Percentiles rank a stretch among this genome's conserved stretches.
Conservation (phyloP, 768 basidiomycete species). For the Suillus variegatus region DNA sequence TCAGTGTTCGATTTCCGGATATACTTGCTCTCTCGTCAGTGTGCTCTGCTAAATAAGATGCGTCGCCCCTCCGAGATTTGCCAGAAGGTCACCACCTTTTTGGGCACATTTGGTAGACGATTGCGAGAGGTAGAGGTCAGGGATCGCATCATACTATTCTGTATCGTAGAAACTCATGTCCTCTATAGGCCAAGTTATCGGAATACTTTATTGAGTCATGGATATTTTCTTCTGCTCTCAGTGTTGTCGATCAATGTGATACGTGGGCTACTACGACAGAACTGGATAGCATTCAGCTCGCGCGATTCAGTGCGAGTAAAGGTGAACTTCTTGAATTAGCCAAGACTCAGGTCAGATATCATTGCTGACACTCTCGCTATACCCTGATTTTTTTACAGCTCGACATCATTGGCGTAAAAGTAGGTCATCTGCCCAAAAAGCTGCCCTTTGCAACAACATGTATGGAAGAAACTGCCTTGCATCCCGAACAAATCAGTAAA, state of each 20-base stretch:
- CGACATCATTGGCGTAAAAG: constrained; percentile 77
- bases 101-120: constrained; percentile 73
- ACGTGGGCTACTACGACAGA: constrained; percentile 56
- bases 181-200: constrained; percentile 50
- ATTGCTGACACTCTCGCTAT: not conserved
- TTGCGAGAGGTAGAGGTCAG: constrained; percentile 76
- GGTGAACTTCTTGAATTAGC: constrained; percentile 93
- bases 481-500: constrained; percentile 21
- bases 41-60: constrained; percentile 68
- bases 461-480: constrained; percentile 16
- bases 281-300: constrained; percentile 47
- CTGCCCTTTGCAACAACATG: constrained; percentile 71
- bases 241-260: constrained; percentile 79
- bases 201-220: constrained; percentile 87
- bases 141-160: constrained; percentile 6
- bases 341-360: constrained; percentile 69
- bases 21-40: constrained; percentile 89
- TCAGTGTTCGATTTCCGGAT: constrained; percentile 92
- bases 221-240: constrained; percentile 89
- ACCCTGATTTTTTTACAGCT: constrained; percentile 49
- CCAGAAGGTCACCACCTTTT: constrained; percentile 69
- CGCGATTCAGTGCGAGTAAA: constrained; percentile 69
- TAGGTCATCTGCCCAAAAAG: constrained; percentile 66
- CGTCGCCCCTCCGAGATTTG: constrained; percentile 71
- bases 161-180: constrained; percentile 20